A percentile compares a stretch with the other conserved stretches of the same genome.
phyloP scores from a whole-genome alignment of 2,329 filamentous ascomycete species.

The Dothideomycetes sp. region DNA sequence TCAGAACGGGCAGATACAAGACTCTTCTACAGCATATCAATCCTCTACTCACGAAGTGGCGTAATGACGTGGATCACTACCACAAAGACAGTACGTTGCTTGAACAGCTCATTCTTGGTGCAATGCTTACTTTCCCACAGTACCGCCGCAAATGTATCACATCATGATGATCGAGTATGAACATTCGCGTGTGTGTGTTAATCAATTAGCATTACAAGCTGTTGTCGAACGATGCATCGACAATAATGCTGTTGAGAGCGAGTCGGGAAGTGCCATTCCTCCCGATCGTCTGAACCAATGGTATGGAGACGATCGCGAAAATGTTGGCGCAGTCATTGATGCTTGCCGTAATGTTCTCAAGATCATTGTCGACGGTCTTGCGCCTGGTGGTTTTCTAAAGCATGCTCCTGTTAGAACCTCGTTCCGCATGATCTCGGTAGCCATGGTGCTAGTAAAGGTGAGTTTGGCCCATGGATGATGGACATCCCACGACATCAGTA shows the following conservation, averaged over 20 bases:
- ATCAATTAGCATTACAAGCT: slow-evolving; percentile 85
- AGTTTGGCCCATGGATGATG: slow-evolving; percentile 8
- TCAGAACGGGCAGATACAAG: slow-evolving; percentile 76
- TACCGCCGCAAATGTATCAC: slow-evolving; percentile 50
- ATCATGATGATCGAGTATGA: slow-evolving; percentile 92
- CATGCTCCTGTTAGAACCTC: slow-evolving; percentile 77
- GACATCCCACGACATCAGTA: too few relatives aligned
- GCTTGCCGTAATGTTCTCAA: slow-evolving; percentile 66
- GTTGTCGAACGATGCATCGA: slow-evolving; percentile 87
- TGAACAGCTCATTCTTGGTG: not conserved
- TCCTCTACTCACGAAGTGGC: slow-evolving; percentile 69
- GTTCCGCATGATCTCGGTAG: slow-evolving; percentile 75
- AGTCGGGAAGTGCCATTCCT: slow-evolving; percentile 32
- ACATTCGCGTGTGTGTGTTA: slow-evolving; percentile 88
- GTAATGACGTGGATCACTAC: slow-evolving; percentile 69
- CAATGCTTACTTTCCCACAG: slow-evolving; percentile 20
- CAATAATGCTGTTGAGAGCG: slow-evolving; percentile 18
- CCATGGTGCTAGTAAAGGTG: slow-evolving; percentile 70
- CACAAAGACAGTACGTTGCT: slow-evolving; percentile 28
- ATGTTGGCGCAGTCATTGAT: slow-evolving; percentile 61
- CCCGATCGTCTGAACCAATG: slow-evolving; percentile 34
- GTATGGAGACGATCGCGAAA: slow-evolving; percentile 49
- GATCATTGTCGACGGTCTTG: slow-evolving; percentile 65
- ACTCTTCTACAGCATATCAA: slow-evolving; percentile 71
- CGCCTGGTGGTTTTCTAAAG: slow-evolving; percentile 65